Conservation (phyloP, 2,329 filamentous ascomycete species). For the Aspergillus fructus region DNA sequence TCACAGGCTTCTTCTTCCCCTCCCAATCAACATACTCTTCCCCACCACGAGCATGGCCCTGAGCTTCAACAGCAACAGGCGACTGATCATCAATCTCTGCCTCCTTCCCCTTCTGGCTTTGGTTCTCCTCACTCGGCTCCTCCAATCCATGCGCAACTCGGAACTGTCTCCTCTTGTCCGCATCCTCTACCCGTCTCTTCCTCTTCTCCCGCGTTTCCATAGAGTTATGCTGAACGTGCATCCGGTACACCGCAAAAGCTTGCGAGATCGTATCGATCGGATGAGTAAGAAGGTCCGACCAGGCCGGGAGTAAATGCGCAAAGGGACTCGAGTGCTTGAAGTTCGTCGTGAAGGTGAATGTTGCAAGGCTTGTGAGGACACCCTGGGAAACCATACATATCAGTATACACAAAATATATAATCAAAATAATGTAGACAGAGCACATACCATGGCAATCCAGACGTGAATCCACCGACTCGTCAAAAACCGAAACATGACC, state of each 20-base stretch:
- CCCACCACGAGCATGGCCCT: conserved; percentile 15
- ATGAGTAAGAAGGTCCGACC: conserved; percentile 66
- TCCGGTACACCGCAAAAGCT: conserved; percentile 69
- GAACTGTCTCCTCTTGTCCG: conserved; percentile 81
- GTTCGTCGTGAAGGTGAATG: conserved; percentile 73
- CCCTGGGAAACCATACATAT: conserved; percentile 45
- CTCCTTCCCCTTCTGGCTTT: conserved; percentile 36
- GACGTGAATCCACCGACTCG: conserved; percentile 72
- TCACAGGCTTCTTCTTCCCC: conserved; percentile 55
- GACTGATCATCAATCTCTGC: conserved; percentile 34
- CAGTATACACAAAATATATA: background rate
- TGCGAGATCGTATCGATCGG: conserved; percentile 67
- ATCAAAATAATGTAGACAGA: conserved; percentile 2
- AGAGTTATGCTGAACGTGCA: conserved; percentile 73
- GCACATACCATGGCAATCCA: conserved; percentile 73
- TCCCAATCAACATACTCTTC: conserved; percentile 36
- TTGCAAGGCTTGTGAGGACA: conserved; percentile 67
- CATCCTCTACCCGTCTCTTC: conserved; percentile 74
- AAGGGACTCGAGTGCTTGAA: conserved; percentile 79
- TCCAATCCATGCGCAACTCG: conserved; percentile 82
- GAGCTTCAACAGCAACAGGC: conserved; percentile 38
- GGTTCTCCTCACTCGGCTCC: conserved; percentile 39
- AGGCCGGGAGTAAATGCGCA: conserved; percentile 72
- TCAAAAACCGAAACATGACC: conserved; percentile 81
- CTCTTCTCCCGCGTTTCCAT: conserved; percentile 69